Percentiles rank a stretch among this genome's conserved stretches.
These are phyloP conservation scores for Stentor coeruleus DNA, from an alignment of 73 alveolate species.

Conservation along the genomic window DNA sequence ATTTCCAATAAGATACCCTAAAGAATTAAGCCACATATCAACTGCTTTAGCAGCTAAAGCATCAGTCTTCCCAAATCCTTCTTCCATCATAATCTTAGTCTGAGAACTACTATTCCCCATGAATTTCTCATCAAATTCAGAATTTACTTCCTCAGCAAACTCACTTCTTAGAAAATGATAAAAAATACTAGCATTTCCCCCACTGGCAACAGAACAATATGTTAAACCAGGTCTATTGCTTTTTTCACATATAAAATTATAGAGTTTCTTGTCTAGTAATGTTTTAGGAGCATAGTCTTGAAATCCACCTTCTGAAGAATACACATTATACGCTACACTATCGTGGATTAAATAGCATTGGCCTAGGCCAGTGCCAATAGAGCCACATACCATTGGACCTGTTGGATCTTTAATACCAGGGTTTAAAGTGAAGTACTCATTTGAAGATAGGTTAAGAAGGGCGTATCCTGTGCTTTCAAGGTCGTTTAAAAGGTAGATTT, in stretches of 20 bases:
- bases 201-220: not conserved
- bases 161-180: not conserved
- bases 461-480: not conserved
- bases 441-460: not conserved
- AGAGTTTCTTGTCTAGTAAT: not conserved
- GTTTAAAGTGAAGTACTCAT: not conserved
- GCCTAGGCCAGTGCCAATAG: constrained; percentile 9
- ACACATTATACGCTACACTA: not conserved
- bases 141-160: not conserved
- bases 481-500: not conserved
- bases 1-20: not conserved
- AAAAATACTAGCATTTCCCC: not conserved
- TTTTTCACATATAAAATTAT: not conserved
- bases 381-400: not conserved
- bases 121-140: not conserved
- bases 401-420: not conserved
- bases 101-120: not conserved
- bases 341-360: not conserved
- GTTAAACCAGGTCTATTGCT: not conserved
- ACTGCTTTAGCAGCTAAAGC: not conserved
- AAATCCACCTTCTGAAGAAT: not conserved
- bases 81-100: not conserved
- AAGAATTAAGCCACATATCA: not conserved
- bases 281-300: not conserved
- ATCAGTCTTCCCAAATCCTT: not conserved